Conservation (phyloP, 164 flowering plant species). For the Warburgia ugandensis region DNA sequence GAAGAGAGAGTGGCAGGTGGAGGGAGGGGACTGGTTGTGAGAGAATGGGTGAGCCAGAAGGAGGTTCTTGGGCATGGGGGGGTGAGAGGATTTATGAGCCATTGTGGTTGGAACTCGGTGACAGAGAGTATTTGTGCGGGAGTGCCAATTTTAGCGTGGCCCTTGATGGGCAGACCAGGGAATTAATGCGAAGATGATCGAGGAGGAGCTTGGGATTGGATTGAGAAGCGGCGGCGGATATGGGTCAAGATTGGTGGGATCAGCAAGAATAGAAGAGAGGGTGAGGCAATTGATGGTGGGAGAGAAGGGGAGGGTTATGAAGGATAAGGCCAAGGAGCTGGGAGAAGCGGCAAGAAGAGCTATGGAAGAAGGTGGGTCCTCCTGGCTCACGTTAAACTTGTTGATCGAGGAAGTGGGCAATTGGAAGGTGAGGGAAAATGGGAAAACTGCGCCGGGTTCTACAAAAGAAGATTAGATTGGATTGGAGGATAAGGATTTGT, state of each 20-base stretch:
- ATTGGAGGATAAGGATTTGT: too few species aligned
- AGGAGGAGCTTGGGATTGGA: constrained; percentile 24
- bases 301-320: constrained; percentile 30
- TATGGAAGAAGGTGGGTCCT: constrained; percentile 47
- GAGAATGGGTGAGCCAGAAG: constrained; percentile 23
- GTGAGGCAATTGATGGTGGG: constrained; percentile 47
- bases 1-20: constrained; percentile 14
- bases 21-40: constrained; percentile 21
- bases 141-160: constrained; percentile 27
- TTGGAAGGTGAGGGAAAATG: too few species aligned
- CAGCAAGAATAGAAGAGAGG: constrained; percentile 23
- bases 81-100: constrained; percentile 27
- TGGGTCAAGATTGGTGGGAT: constrained; percentile 22
- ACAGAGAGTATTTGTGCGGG: constrained; percentile 23
- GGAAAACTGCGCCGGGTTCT: too few species aligned
- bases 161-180: constrained; percentile 28
- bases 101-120: constrained; percentile 36
- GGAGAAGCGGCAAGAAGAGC: constrained; percentile 31
- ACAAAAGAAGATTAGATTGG: too few species aligned
- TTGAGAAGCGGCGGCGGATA: constrained; percentile 21
- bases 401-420: constrained; percentile 29
- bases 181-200: constrained; percentile 24
- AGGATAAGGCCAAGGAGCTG: constrained; percentile 30
- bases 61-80: constrained; percentile 17
- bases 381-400: constrained; percentile 24